phyloP scores from a whole-genome alignment of 1,284 basidiomycete genomes.

The Boletus holoroseus region DNA sequence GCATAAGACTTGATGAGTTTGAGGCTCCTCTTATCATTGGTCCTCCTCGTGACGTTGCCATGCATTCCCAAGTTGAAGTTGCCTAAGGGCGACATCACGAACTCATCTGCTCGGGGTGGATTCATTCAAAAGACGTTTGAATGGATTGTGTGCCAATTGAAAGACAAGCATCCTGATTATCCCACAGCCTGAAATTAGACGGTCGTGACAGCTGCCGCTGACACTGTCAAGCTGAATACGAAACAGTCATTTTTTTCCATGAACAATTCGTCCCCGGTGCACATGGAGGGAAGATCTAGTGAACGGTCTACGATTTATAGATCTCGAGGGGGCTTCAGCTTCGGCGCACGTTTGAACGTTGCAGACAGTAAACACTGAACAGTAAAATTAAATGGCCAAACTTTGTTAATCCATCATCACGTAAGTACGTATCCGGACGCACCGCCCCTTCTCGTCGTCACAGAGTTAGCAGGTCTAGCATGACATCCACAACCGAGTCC shows the following conservation, averaged over 20 bases:
- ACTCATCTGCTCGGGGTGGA: neutral
- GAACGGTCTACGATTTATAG: neutral
- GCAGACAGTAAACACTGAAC: neutral
- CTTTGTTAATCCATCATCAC: neutral
- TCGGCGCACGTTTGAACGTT: neutral
- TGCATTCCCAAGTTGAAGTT: constrained; percentile 3
- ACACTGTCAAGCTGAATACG: neutral
- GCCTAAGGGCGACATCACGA: constrained; percentile 19
- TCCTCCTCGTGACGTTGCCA: constrained; percentile 14
- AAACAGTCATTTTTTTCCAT: neutral
- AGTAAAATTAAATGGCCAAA: too few relatives aligned
- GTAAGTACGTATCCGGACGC: neutral
- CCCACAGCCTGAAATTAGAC: too few relatives aligned
- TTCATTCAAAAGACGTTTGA: neutral
- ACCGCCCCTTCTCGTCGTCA: neutral
- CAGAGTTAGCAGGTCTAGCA: neutral
- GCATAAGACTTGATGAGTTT: constrained; percentile 57
- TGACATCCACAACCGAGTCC: constrained; percentile 20
- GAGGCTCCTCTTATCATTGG: constrained; percentile 35
- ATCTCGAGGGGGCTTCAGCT: neutral
- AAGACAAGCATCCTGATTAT: neutral
- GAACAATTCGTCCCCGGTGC: neutral
- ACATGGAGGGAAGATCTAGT: neutral
- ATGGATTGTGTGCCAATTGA: neutral
- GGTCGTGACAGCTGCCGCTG: neutral